These are phyloP conservation scores for Diphasiastrum complanatum DNA, from an alignment of 83 land plant genomes.

Conservation along the genomic window DNA sequence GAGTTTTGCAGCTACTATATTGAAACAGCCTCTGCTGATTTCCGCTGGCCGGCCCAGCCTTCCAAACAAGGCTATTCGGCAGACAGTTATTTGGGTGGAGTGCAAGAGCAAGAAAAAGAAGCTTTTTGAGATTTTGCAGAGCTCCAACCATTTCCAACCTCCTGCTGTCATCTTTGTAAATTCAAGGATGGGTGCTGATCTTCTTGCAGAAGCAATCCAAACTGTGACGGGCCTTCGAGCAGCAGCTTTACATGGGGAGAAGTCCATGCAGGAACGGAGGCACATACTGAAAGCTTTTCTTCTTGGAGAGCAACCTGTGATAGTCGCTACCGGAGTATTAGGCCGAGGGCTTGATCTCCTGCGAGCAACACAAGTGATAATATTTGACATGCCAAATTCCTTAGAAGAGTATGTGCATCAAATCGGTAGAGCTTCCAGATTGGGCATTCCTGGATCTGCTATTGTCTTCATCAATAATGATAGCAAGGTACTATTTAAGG, in stretches of 20 bases:
- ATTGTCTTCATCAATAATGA: slow-evolving; percentile 77
- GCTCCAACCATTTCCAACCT: slow-evolving; percentile 64
- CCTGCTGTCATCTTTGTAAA: slow-evolving; percentile 80
- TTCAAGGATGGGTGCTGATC: slow-evolving; percentile 79
- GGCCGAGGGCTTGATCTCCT: slow-evolving; percentile 78
- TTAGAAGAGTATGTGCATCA: slow-evolving; percentile 79
- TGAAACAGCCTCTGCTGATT: slow-evolving; percentile 41
- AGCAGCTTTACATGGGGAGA: slow-evolving; percentile 78
- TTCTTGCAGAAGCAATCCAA: slow-evolving; percentile 62
- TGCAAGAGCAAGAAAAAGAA: slow-evolving; percentile 80
- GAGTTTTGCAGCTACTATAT: slow-evolving; percentile 43
- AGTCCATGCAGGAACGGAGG: slow-evolving; percentile 80
- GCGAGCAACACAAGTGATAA: slow-evolving; percentile 66
- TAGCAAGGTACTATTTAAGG: slow-evolving; percentile 54
- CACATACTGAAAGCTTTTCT: slow-evolving; percentile 56
- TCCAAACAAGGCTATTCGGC: slow-evolving; percentile 62
- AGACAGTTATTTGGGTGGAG: slow-evolving; percentile 80
- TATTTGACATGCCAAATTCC: slow-evolving; percentile 86
- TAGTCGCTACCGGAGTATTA: slow-evolving; percentile 84
- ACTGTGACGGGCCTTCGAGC: slow-evolving; percentile 51
- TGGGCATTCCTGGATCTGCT: slow-evolving; percentile 72
- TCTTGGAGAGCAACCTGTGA: slow-evolving; percentile 52
- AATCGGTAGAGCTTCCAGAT: slow-evolving; percentile 83
- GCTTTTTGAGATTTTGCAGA: slow-evolving; percentile 70
- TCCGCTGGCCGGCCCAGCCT: slow-evolving; percentile 50